Conservation (phyloP, 2,329 filamentous ascomycete species). For the Pestalotiopsis sp. region DNA sequence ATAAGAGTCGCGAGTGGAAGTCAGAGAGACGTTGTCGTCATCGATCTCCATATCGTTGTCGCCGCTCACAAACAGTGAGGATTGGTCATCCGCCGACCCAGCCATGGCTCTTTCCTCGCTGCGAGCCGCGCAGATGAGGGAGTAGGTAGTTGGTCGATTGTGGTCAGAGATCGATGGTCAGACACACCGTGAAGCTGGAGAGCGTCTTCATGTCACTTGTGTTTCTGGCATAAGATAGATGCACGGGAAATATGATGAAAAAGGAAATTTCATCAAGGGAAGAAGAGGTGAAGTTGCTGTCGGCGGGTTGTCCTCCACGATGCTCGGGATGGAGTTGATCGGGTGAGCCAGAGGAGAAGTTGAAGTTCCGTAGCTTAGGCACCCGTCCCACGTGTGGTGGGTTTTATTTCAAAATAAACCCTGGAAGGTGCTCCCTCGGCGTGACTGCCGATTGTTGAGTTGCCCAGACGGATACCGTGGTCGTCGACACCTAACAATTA, state of each 20-base stretch:
- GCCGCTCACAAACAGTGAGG: conserved; percentile 12
- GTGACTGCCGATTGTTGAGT: neutral
- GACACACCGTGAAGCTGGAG: neutral
- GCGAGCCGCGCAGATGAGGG: too few relatives aligned
- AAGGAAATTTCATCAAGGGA: neutral
- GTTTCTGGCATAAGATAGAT: neutral
- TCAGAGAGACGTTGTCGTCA: conserved; percentile 55
- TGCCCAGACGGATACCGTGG: neutral
- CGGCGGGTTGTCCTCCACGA: too few relatives aligned
- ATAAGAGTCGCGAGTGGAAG: conserved; percentile 43
- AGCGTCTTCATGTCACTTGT: neutral
- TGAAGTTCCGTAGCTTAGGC: too few relatives aligned
- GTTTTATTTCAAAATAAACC: too few relatives aligned
- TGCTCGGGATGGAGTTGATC: too few relatives aligned
- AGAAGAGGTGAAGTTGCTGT: neutral
- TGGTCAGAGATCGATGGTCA: too few relatives aligned
- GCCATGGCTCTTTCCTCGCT: neutral
- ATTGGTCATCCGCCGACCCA: neutral
- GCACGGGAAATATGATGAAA: neutral
- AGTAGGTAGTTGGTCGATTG: too few relatives aligned
- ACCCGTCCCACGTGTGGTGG: too few relatives aligned
- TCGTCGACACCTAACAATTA: neutral
- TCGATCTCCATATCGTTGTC: conserved; percentile 29
- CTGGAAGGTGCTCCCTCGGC: neutral
- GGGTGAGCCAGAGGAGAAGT: too few relatives aligned